Evolutionary conservation across 2,329 filamentous ascomycete genomes (phyloP), one percentile per base, ranked within the genome.

Genomic region (Stenocarpella maydis): DNA sequence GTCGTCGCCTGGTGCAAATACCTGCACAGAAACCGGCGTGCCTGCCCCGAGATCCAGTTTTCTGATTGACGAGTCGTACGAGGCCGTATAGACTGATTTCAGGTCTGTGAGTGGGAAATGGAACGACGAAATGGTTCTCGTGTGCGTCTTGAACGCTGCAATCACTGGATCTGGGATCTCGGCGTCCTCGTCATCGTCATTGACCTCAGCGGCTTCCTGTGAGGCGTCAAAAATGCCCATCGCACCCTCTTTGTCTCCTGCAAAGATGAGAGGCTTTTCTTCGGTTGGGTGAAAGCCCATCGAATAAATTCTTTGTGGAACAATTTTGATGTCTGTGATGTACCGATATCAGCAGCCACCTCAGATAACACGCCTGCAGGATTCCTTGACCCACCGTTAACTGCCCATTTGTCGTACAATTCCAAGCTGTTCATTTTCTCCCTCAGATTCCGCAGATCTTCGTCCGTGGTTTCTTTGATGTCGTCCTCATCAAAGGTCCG

Each of bases 21-120:
- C 84, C 76, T 98, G 93, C 0, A 92, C 86, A 0, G 94, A 94
- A 1, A 92, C 86, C 2, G 70, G 70, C 4, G 64, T 52, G 1
- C 92, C 92, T 76, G 93, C 94, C 43, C 89, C 87, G 0, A 99
- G 83, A 76, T 99, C 95, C 24, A 98, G 85, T 71, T 92, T 93
- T 4, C 96, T 89, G 67, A 99, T 93, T 0, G 94, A 95, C 0
- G 93, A 96, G 80, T 99, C 96, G 78, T 99, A 98, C 0, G 95
- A 98, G 0, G 92, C 90, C 0, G 94, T 93, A 75, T 91, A 97
- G 0, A 99, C 85, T 0, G 90, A 87, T 50, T 94, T 94, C 0
- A 88, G 83, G 69, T 97, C 92, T 17, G 87, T 85, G 0, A 91
- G 88, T 0, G 92, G 89, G 74, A 97, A 93, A 34, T 92, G 87